Evolutionary conservation across 768 basidiomycete species (phyloP).

Genomic region (Amanita polypyramis): DNA sequence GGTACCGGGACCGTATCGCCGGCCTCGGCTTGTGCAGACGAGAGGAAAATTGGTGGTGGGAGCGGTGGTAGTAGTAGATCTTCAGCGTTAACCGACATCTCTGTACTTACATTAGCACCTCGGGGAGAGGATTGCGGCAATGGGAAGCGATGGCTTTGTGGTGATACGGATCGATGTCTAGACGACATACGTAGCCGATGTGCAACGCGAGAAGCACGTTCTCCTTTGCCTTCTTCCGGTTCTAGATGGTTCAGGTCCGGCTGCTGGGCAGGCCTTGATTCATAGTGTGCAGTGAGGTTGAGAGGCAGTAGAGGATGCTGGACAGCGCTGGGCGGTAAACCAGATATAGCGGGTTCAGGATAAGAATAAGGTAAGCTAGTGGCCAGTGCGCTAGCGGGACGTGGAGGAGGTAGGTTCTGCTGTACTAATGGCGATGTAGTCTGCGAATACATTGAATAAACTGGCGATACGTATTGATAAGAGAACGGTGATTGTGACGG

Average conservation of each 20-base stretch:
- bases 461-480: slow-evolving; percentile 24
- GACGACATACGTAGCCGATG: slow-evolving; percentile 48
- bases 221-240: slow-evolving; percentile 50
- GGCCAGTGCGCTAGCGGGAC: slow-evolving; percentile 40
- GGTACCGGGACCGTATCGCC: neutral
- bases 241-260: slow-evolving; percentile 18
- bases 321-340: slow-evolving; percentile 23
- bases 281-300: slow-evolving; percentile 17
- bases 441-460: neutral
- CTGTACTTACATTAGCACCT: neutral
- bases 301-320: slow-evolving; percentile 20
- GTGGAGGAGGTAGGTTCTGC: slow-evolving; percentile 18
- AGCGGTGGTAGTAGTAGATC: slow-evolving; percentile 7
- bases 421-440: slow-evolving; percentile 7
- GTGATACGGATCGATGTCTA: slow-evolving; percentile 54
- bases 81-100: neutral
- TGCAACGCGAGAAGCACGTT: slow-evolving; percentile 45
- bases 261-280: slow-evolving; percentile 10
- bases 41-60: neutral
- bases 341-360: slow-evolving; percentile 18
- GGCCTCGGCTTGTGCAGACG: neutral
- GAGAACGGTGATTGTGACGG: slow-evolving; percentile 19
- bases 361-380: slow-evolving; percentile 19
- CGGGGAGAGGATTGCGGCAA: slow-evolving; percentile 17
- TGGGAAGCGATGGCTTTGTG: slow-evolving; percentile 43